These are phyloP conservation scores for Sporormia fimetaria DNA, from an alignment of 495 filamentous ascomycete species.

Conservation along the genomic window DNA sequence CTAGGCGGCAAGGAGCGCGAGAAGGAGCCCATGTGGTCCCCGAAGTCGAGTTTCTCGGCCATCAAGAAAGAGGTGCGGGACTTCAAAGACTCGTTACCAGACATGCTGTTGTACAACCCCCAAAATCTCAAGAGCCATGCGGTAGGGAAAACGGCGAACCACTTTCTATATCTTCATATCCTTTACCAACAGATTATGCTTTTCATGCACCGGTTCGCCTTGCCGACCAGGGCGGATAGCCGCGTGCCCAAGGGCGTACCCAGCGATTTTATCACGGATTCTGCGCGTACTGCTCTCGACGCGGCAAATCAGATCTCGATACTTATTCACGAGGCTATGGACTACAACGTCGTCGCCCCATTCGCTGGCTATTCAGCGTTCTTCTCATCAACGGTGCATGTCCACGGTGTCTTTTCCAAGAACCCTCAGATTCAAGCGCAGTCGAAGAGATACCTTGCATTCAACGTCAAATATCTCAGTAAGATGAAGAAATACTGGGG, in stretches of 20 bases:
- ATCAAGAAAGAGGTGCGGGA: conserved; percentile 62
- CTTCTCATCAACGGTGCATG: conserved; percentile 79
- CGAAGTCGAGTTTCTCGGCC: conserved; percentile 58
- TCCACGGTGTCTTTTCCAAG: conserved; percentile 81
- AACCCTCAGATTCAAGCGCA: conserved; percentile 61
- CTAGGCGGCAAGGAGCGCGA: conserved; percentile 76
- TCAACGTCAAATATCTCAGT: conserved; percentile 77
- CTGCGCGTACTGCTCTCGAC: conserved; percentile 63
- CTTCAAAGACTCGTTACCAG: conserved; percentile 59
- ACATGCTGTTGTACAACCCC: conserved; percentile 54
- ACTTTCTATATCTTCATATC: conserved; percentile 91
- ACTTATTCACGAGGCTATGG: conserved; percentile 66
- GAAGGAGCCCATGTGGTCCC: conserved; percentile 60
- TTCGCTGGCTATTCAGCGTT: conserved; percentile 95
- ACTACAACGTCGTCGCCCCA: conserved; percentile 72
- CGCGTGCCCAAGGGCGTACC: conserved; percentile 64
- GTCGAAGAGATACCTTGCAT: conserved; percentile 76
- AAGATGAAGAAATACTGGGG: conserved; percentile 98
- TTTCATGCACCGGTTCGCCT: conserved; percentile 80
- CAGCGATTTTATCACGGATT: conserved; percentile 64
- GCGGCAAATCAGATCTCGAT: conserved; percentile 85
- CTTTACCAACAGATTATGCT: conserved; percentile 78
- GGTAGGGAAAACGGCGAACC: conserved; percentile 72
- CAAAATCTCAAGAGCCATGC: conserved; percentile 82
- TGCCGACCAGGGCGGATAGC: conserved; percentile 57